A percentile compares a stretch with the other conserved stretches of the same genome.
These are phyloP conservation scores for Casuarina glauca DNA, from an alignment of 306 rosid genomes.

Conservation along the genomic window DNA sequence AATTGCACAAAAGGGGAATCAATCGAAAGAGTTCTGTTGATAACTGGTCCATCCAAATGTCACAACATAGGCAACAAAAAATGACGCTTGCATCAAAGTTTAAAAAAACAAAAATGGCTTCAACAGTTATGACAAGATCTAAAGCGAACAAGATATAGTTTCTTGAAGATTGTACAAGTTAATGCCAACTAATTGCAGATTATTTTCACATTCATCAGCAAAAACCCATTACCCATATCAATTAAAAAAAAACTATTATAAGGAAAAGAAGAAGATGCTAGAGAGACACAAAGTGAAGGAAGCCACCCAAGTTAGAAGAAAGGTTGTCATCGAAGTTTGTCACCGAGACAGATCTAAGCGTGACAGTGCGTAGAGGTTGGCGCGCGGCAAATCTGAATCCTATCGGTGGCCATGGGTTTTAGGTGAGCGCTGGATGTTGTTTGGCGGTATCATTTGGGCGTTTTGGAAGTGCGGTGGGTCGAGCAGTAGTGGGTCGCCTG, in stretches of 20 bases:
- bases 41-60: conserved; percentile 62
- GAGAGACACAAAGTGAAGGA: too few relatives aligned
- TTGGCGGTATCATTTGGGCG: too few relatives aligned
- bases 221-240: background rate
- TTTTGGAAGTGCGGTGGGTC: too few relatives aligned
- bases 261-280: background rate
- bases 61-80: conserved; percentile 72
- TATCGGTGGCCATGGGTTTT: too few relatives aligned
- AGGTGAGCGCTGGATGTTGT: too few relatives aligned
- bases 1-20: conserved; percentile 44
- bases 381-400: too few relatives aligned
- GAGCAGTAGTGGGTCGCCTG: too few relatives aligned
- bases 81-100: conserved; percentile 63
- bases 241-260: too few relatives aligned
- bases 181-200: background rate
- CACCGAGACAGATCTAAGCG: too few relatives aligned
- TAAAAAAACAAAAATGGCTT: background rate
- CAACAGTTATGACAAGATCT: background rate
- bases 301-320: too few relatives aligned
- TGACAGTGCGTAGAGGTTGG: too few relatives aligned
- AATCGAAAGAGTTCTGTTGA: conserved; percentile 66
- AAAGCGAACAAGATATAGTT: background rate
- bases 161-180: background rate
- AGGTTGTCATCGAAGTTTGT: too few relatives aligned
- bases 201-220: background rate